Percentiles rank a stretch among this genome's conserved stretches.
Evolutionary conservation across 176 grass and related monocot species (phyloP).

Genomic region (Olyra latifolia): DNA sequence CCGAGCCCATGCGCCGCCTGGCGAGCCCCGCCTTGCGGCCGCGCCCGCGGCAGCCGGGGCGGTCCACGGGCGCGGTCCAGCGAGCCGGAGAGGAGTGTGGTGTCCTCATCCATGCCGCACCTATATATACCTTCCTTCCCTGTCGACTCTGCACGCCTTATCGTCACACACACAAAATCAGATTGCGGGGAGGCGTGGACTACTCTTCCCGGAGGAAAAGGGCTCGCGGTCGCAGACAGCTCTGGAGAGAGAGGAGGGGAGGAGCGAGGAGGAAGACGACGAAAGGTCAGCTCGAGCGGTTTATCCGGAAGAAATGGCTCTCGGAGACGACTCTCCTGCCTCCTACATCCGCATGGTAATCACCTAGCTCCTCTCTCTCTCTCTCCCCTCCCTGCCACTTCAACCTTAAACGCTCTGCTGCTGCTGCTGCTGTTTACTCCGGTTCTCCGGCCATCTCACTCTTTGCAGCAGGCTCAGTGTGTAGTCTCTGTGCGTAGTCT

Average conservation of each 20-base stretch:
- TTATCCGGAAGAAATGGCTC: conserved; percentile 16
- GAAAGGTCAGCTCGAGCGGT: not conserved
- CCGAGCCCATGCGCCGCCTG: not conserved
- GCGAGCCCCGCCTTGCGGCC: not conserved
- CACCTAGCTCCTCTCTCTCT: not conserved
- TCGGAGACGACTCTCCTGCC: conserved; percentile 54
- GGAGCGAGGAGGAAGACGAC: not conserved
- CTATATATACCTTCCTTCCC: conserved; percentile 50
- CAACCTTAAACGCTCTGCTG: not conserved
- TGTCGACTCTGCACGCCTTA: conserved; percentile 61
- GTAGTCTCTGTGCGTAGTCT: not conserved
- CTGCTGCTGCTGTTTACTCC: not conserved
- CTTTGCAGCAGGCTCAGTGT: not conserved
- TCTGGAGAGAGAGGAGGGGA: not conserved
- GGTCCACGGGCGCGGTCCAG: conserved; percentile 3
- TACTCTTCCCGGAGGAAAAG: not conserved
- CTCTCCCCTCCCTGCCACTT: not conserved
- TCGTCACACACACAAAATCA: conserved; percentile 18
- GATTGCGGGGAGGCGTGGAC: not conserved
- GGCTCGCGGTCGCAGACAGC: too few relatives aligned
- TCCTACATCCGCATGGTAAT: conserved; percentile 72
- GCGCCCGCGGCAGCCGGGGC: too few relatives aligned
- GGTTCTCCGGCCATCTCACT: too few relatives aligned
- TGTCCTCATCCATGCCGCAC: conserved; percentile 55
- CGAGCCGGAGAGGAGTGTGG: not conserved